These are phyloP conservation scores for Neurospora sp. DNA, from an alignment of 2,329 filamentous ascomycete species.

Conservation along the genomic window DNA sequence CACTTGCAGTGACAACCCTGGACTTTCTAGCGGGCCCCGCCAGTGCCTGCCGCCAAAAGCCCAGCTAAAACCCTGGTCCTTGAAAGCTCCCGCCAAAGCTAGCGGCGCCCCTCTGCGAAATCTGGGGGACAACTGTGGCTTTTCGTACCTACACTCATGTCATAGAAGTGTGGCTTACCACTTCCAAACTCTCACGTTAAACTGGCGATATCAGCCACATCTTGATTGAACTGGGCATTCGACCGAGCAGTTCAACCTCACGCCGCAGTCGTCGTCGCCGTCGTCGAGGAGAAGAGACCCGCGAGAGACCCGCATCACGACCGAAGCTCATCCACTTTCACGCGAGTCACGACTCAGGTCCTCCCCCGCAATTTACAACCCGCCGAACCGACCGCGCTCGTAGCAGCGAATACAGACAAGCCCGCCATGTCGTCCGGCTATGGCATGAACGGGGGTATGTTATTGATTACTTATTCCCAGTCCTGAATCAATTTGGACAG, in stretches of 20 bases:
- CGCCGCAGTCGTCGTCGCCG: not conserved
- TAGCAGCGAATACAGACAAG: conserved; percentile 8
- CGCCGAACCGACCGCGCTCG: conserved; percentile 1
- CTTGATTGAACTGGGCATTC: not conserved
- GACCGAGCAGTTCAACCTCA: not conserved
- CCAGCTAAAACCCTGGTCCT: not conserved
- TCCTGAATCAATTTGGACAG: not conserved
- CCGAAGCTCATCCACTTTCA: conserved; percentile 7
- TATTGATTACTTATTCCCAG: conserved; percentile 4
- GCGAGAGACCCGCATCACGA: conserved; percentile 10
- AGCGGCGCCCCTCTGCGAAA: not conserved
- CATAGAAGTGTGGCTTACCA: not conserved
- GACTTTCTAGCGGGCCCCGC: conserved; percentile 3
- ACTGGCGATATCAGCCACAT: not conserved
- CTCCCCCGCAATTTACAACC: conserved; percentile 10
- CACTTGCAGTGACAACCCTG: not conserved
- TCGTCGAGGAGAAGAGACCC: not conserved
- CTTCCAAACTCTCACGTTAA: not conserved
- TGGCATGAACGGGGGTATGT: conserved; percentile 69
- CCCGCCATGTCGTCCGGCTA: conserved; percentile 68
- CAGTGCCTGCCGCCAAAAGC: not conserved
- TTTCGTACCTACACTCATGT: not conserved
- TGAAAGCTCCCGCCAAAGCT: not conserved
- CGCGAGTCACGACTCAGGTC: conserved; percentile 10
- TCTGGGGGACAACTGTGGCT: not conserved